Base-by-base conservation (phyloP, 164 flowering plant species). In the Vitis rupestris region DNA sequence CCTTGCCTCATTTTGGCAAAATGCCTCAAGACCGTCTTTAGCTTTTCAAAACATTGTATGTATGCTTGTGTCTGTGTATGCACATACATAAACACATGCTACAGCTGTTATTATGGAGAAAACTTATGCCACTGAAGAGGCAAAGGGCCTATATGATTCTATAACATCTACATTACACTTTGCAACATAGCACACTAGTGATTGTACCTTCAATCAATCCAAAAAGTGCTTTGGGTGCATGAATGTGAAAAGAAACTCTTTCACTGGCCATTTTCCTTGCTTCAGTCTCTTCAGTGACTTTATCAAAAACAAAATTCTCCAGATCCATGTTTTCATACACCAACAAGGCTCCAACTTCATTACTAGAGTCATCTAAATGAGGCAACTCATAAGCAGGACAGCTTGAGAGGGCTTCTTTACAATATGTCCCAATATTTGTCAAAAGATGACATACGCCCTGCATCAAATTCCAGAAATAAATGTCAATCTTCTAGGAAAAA, bases 371-470 rank as follows among this genome's bases (percentile, higher is more conserved):
- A 70, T 86, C 87, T 55, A 82, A 82, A 57, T 73, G 83, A 64
- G 75, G 74, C 63, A 78, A 72, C 59, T 81, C 88, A 81, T 84
- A 82, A 8, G 82, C 70, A 66, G 77, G 62, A 61, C 81, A 82
- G 63, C 76, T 75, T 64, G 89, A 76, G 64, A 79, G 63, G 50
- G 74, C 78, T 72, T 90, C 92, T 74, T 88, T 88, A 76, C 86
- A 85, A 74, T 94, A 94, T 58, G 79, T 71, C 57, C 77, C 90
- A 55, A 89, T 80, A 76, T 75, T 85, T 68, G 88, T 85, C 75
- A 88, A 78, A 65, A 94, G 91, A 78, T 89, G 97, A 77, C 97
- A 90, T 0, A 86, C 82, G 59, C 90, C 91, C 97, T 94, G 86
- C 75, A 78, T 51, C 19, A 63, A 15, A 70, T 63, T 65, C 27